A percentile compares a stretch with the other conserved stretches of the same genome.
Evolutionary conservation across 345 rosid genomes (phyloP).

Genomic region (Pistacia atlantica): DNA sequence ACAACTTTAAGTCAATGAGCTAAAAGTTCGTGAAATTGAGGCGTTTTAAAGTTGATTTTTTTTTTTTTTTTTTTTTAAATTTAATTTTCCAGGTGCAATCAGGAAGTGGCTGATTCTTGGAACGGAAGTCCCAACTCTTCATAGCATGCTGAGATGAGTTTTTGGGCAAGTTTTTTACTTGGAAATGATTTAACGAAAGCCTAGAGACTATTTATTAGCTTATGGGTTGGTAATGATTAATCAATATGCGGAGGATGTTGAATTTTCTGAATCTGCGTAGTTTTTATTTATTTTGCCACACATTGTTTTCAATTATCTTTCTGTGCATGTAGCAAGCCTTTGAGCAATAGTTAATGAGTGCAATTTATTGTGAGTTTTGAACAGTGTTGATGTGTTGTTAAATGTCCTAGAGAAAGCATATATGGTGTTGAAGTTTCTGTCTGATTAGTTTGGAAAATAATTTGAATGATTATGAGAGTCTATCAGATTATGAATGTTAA

Average conservation of each 20-base stretch:
- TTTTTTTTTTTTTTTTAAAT: background rate
- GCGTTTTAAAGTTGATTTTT: background rate
- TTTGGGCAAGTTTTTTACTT: background rate
- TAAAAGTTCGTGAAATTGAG: background rate
- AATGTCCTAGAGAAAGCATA: too few relatives aligned
- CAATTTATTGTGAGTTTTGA: too few relatives aligned
- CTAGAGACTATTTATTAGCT: background rate
- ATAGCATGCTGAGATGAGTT: conserved; percentile 7
- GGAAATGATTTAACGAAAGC: background rate
- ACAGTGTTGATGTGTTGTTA: too few relatives aligned
- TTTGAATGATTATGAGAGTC: too few relatives aligned
- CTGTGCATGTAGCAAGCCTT: too few relatives aligned
- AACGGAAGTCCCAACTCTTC: background rate
- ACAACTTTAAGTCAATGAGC: background rate
- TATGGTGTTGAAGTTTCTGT: too few relatives aligned
- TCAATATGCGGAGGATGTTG: background rate
- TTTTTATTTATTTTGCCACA: background rate
- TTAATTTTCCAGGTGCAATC: background rate
- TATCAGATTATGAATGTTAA: too few relatives aligned
- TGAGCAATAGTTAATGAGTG: too few relatives aligned
- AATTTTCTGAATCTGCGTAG: background rate
- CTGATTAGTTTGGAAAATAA: too few relatives aligned
- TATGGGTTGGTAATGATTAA: background rate
- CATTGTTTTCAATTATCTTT: background rate
- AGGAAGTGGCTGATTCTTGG: conserved; percentile 7